phyloP scores from a whole-genome alignment of 371 early-diverging fungal genomes.

The Haplosporangium sp. region DNA sequence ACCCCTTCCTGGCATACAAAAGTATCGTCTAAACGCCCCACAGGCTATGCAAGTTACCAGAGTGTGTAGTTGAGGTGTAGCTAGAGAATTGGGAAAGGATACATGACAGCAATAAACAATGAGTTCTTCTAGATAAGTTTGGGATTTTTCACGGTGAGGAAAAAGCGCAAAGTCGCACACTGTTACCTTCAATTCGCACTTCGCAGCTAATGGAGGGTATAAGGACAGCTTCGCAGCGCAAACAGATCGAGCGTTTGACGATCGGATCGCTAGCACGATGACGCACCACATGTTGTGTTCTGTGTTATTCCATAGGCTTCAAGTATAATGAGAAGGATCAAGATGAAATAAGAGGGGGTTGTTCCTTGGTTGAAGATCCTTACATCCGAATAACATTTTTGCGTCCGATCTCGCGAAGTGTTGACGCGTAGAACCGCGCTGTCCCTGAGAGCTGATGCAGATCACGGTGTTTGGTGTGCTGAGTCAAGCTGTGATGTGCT shows the following conservation, averaged over 20 bases:
- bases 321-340: too few species aligned
- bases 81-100: constrained; percentile 3
- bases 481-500: constrained; percentile 17
- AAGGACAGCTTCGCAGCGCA: constrained; percentile 45
- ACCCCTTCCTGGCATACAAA: constrained; percentile 46
- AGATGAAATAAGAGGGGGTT: too few species aligned
- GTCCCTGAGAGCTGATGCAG: constrained; percentile 25
- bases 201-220: constrained; percentile 39
- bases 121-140: background rate
- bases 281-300: background rate
- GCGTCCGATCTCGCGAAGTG: constrained; percentile 45
- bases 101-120: background rate
- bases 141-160: background rate
- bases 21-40: constrained; percentile 47
- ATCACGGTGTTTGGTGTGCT: background rate
- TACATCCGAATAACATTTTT: constrained; percentile 53
- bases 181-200: constrained; percentile 38
- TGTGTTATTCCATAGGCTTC: too few species aligned
- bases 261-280: constrained; percentile 25
- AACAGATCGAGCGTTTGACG: constrained; percentile 36
- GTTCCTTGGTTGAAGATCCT: background rate
- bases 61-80: constrained; percentile 41
- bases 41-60: constrained; percentile 37
- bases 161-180: background rate
- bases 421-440: constrained; percentile 44